Conservation (phyloP, 805 yeast species). For the Candida saitoana region DNA sequence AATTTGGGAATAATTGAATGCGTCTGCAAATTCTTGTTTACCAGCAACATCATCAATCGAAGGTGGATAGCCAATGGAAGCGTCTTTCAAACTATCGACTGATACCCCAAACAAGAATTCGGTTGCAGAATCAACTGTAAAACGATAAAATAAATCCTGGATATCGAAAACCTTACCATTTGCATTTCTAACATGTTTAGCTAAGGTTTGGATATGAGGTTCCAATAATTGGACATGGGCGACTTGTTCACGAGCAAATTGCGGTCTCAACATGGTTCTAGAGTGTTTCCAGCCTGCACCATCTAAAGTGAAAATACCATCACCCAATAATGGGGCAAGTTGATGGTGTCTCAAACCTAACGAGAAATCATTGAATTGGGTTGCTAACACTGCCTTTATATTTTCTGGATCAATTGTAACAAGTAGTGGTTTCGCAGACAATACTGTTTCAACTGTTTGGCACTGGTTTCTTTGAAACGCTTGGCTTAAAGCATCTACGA, state of each 20-base stretch:
- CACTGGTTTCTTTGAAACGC: conserved; percentile 10
- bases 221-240: conserved; percentile 31
- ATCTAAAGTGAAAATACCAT: conserved; percentile 37
- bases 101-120: conserved; percentile 40
- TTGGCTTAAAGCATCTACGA: conserved; percentile 14
- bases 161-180: conserved; percentile 24
- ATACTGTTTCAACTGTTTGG: conserved; percentile 16
- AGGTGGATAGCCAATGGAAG: background rate
- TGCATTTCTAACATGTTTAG: conserved; percentile 16
- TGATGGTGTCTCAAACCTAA: conserved; percentile 29
- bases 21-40: conserved; percentile 15
- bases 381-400: conserved; percentile 31
- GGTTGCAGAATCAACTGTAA: conserved; percentile 38
- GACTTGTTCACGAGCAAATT: conserved; percentile 34
- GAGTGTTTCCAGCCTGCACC: conserved; percentile 36
- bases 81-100: conserved; percentile 18
- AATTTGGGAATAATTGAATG: conserved; percentile 35
- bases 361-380: conserved; percentile 33
- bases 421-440: conserved; percentile 18
- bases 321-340: conserved; percentile 31
- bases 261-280: conserved; percentile 35
- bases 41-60: conserved; percentile 1
- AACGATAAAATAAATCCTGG: conserved; percentile 31
- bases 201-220: conserved; percentile 24
- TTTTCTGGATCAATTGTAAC: conserved; percentile 33